Conservation (phyloP, 257 asterid genomes). For the Solanum boliviense region DNA sequence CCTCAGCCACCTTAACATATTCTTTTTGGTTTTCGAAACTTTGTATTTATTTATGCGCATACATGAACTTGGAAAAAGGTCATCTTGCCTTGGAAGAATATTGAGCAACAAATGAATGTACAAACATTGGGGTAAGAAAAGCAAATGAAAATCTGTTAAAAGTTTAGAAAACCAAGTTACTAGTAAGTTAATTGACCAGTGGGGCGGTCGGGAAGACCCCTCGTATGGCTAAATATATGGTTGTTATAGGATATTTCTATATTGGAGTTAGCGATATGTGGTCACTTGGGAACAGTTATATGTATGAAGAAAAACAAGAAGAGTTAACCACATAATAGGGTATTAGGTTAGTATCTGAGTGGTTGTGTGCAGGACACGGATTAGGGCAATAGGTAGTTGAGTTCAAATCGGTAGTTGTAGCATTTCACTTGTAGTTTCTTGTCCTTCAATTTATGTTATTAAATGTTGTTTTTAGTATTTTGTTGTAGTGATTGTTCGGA, state of each 20-base stretch:
- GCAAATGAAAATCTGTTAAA: not conserved
- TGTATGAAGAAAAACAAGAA: not conserved
- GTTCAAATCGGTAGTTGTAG: not conserved
- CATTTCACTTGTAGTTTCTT: no score
- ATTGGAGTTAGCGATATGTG: not conserved
- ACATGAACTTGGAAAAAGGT: constrained; percentile 7
- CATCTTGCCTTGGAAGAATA: not conserved
- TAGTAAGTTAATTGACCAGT: not conserved
- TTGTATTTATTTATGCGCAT: not conserved
- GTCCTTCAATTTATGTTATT: not conserved
- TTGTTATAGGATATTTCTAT: not conserved
- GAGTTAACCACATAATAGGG: not conserved
- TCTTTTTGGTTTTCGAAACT: not conserved
- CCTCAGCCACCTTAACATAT: not conserved
- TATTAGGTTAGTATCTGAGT: not conserved
- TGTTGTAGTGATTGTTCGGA: not conserved
- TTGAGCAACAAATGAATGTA: not conserved
- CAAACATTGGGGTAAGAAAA: not conserved
- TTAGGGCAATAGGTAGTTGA: not conserved
- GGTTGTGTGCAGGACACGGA: not conserved
- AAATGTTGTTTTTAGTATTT: not conserved
- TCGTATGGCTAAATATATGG: not conserved
- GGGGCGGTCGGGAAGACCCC: not conserved
- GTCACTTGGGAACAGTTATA: not conserved
- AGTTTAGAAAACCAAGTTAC: not conserved